Percentiles rank a stretch among this genome's conserved stretches.
Evolutionary conservation across 352 stramenopile species (phyloP).

Genomic region (Pythium scleroteichum): DNA sequence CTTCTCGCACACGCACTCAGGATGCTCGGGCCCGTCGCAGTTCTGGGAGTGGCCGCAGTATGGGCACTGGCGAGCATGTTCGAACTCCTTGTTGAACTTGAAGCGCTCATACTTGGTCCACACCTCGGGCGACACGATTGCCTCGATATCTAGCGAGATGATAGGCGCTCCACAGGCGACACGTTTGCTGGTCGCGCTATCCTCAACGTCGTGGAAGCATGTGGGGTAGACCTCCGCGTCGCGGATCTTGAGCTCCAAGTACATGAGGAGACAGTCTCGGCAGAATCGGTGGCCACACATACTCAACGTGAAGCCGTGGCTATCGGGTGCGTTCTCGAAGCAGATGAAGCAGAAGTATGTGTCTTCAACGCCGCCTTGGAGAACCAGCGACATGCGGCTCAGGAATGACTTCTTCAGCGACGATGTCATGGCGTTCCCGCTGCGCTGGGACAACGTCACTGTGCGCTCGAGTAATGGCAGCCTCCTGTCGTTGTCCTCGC

Average conservation of each 20-base stretch:
- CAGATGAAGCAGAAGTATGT: slow-evolving; percentile 81
- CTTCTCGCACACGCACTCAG: slow-evolving; percentile 46
- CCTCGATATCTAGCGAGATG: slow-evolving; percentile 42
- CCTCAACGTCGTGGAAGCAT: slow-evolving; percentile 58
- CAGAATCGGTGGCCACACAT: slow-evolving; percentile 72
- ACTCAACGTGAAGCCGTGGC: slow-evolving; percentile 38
- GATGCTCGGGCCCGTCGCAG: slow-evolving; percentile 36
- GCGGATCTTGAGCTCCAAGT: slow-evolving; percentile 62
- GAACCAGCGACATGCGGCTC: slow-evolving; percentile 10
- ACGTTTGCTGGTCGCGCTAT: not conserved
- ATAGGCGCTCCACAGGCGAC: slow-evolving; percentile 44
- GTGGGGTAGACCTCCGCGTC: slow-evolving; percentile 70
- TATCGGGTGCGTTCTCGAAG: slow-evolving; percentile 58
- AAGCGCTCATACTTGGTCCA: slow-evolving; percentile 87
- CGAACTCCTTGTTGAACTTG: slow-evolving; percentile 83
- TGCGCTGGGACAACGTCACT: slow-evolving; percentile 2
- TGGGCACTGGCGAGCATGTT: slow-evolving; percentile 59
- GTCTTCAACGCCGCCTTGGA: slow-evolving; percentile 36
- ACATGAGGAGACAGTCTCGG: slow-evolving; percentile 48
- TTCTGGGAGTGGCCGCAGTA: slow-evolving; percentile 64
- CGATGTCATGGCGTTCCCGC: not conserved
- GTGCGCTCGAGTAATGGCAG: slow-evolving; percentile 17
- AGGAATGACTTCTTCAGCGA: slow-evolving; percentile 12
- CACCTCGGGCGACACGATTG: slow-evolving; percentile 42
- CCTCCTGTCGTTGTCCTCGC: slow-evolving; percentile 6